Base-by-base conservation (phyloP, 495 filamentous ascomycete genomes). In the Xylaria curta region DNA sequence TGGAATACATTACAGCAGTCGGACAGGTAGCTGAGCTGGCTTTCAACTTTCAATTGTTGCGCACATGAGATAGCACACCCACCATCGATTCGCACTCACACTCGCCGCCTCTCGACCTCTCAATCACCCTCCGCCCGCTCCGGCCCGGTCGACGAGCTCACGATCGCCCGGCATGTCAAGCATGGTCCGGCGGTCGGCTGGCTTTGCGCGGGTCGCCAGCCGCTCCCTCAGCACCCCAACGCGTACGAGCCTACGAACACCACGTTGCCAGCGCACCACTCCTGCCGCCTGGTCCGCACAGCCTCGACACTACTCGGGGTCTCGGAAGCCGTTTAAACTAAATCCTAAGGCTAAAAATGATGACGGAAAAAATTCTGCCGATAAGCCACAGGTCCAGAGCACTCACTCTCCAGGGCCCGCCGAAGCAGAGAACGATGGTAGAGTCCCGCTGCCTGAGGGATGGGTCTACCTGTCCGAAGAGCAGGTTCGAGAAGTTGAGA, bases 161-260 rank as follows among this genome's bases (percentile, higher is more conserved):
- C 60, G 66, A 75, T 79, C 79, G 79, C 82, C 82, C 82, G 85
- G 76, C 79, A 92, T 92, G 90, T 88, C 89, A 78, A 85, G 85
- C 79, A 78, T 91, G 75, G 82, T 92, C 72, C 88, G 90, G 76
- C 89, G 88, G 80, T 88, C 91, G 78, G 86, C 87, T 81, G 85
- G 87, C 81, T 78, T 92, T 80, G 87, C 88, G 80, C 86, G 89
- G 80, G 82, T 88, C 78, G 87, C 89, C 76, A 87, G 82, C 79
- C 83, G 82, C 70, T 85, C 85, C 73, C 74, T 88, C 72, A 82
- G 85, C 69, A 79, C 77, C 63, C 74, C 86, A 51, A 64, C 82
- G 66, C 85, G 84, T 72, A 79, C 83, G 70, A 80, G 75, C 68
- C 81, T 82, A 61, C 79, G 76, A 77, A 74, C 76, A 61, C 78